These are phyloP conservation scores for Populus tomentosa DNA, from an alignment of 441 rosid genomes.

Conservation along the genomic window DNA sequence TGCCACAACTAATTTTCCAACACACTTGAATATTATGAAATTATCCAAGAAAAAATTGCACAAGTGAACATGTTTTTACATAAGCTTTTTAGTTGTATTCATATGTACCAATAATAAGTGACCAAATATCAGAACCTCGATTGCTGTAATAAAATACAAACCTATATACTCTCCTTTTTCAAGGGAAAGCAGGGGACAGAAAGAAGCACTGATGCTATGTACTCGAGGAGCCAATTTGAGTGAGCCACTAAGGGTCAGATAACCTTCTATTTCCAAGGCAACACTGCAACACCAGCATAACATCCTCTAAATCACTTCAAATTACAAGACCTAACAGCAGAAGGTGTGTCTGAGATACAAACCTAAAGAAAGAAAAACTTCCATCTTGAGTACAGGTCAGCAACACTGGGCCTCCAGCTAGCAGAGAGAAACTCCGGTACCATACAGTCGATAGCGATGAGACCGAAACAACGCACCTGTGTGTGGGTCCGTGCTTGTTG, in stretches of 20 bases:
- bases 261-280: constrained; percentile 52
- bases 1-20: background rate
- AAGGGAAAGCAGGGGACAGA: too few relatives aligned
- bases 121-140: background rate
- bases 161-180: constrained; percentile 82
- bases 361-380: too few relatives aligned
- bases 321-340: background rate
- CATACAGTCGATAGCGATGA: too few relatives aligned
- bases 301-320: constrained; percentile 3
- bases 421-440: too few relatives aligned
- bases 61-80: background rate
- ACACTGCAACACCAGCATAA: constrained; percentile 50
- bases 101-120: background rate
- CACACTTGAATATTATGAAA: too few relatives aligned
- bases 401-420: too few relatives aligned
- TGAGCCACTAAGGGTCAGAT: constrained; percentile 81
- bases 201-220: constrained; percentile 59
- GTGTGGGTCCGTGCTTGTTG: too few relatives aligned
- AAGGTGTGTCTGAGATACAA: too few relatives aligned
- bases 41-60: too few relatives aligned
- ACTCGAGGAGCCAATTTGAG: constrained; percentile 69
- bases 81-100: background rate
- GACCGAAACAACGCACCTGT: too few relatives aligned
- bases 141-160: constrained; percentile 15
- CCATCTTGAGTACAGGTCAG: too few relatives aligned